A percentile compares a stretch with the other conserved stretches of the same genome.
Conservation (phyloP, 345 rosid species). For the Atalantia buxifolia region DNA sequence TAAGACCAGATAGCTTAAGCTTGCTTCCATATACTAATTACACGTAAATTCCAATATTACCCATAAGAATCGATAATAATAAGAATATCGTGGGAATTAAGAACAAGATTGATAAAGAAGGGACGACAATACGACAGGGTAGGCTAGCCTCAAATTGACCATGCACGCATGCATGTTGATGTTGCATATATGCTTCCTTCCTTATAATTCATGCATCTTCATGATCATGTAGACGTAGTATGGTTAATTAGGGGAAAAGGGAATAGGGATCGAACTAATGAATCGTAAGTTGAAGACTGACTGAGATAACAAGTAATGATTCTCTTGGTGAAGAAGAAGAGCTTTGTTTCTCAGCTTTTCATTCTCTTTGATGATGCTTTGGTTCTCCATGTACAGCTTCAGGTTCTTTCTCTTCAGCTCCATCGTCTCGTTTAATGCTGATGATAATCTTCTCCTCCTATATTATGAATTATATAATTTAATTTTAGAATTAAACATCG, state of each 20-base stretch:
- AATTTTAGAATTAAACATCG: neutral
- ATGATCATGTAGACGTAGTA: neutral
- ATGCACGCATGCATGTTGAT: no score
- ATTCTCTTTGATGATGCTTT: conserved; percentile 59
- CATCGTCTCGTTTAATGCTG: conserved; percentile 27
- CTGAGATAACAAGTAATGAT: conserved; percentile 47
- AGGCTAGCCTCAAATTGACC: neutral
- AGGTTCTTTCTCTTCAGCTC: conserved; percentile 57
- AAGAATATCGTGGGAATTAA: neutral
- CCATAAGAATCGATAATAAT: no score
- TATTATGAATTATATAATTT: neutral
- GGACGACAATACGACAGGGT: neutral
- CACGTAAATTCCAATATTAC: no score
- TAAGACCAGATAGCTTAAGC: no score
- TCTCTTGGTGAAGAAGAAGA: conserved; percentile 68
- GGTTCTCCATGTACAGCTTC: conserved; percentile 66
- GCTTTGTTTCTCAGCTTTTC: conserved; percentile 67
- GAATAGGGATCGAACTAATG: neutral
- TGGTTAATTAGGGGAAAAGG: neutral
- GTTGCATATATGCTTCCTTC: neutral
- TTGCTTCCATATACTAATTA: no score
- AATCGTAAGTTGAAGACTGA: neutral
- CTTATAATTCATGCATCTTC: neutral
- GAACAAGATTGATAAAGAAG: neutral
- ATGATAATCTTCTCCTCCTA: conserved; percentile 34